Conservation (phyloP, 306 rosid genomes). For the Phaseolus lunatus region DNA sequence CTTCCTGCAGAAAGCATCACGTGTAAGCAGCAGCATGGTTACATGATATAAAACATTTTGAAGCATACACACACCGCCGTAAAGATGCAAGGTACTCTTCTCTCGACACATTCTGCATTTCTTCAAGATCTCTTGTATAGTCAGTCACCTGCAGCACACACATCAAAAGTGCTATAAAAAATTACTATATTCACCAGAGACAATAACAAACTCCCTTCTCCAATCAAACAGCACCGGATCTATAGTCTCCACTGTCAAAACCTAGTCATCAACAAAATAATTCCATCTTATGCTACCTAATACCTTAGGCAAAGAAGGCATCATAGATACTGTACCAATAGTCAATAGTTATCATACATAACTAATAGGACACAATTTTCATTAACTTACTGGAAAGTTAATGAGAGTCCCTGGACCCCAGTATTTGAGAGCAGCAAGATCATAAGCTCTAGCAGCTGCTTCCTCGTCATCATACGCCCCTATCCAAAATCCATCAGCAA, state of each 20-base stretch:
- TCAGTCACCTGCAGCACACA: constrained; percentile 83
- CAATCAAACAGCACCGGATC: constrained; percentile 8
- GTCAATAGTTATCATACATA: background rate
- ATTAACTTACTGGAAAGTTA: constrained; percentile 84
- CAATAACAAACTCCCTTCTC: constrained; percentile 19
- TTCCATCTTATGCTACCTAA: constrained; percentile 17
- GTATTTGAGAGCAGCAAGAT: constrained; percentile 97
- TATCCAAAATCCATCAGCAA: constrained; percentile 42
- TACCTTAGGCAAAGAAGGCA: constrained; percentile 30
- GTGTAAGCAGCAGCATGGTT: constrained; percentile 42
- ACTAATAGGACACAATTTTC: background rate
- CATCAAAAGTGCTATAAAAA: constrained; percentile 40
- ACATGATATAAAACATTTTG: constrained; percentile 31
- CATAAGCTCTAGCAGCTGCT: constrained; percentile 99
- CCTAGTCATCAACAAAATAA: constrained; percentile 32
- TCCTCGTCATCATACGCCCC: constrained; percentile 99
- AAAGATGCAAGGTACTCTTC: constrained; percentile 98
- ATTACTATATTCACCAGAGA: constrained; percentile 5
- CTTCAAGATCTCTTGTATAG: constrained; percentile 96
- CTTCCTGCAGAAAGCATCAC: constrained; percentile 73
- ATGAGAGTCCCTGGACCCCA: constrained; percentile 99
- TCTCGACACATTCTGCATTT: constrained; percentile 93
- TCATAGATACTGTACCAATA: constrained; percentile 14
- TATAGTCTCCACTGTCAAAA: background rate
- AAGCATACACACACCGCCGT: constrained; percentile 64